Conservation (phyloP, 495 filamentous ascomycete genomes). For the Penicillium taxi region DNA sequence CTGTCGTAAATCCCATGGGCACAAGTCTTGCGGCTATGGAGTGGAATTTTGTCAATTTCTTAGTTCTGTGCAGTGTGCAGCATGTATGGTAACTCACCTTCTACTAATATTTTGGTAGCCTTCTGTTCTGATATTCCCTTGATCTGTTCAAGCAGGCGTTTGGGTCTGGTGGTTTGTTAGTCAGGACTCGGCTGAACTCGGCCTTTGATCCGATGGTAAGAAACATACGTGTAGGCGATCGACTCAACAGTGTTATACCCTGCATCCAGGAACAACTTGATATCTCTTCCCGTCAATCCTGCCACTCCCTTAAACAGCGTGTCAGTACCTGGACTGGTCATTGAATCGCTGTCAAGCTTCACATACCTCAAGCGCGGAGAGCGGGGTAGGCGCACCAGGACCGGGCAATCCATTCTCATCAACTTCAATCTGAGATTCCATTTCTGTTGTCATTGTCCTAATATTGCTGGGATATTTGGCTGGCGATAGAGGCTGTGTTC, state of each 20-base stretch:
- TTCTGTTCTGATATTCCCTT: conserved; percentile 98
- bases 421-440: conserved; percentile 49
- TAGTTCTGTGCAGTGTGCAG: conserved; percentile 2
- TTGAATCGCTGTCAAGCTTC: background rate
- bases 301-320: conserved; percentile 53
- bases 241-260: conserved; percentile 93
- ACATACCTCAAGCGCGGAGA: conserved; percentile 76
- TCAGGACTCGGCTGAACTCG: no score
- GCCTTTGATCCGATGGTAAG: no score
- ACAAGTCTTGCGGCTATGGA: conserved; percentile 80
- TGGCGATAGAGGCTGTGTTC: no score
- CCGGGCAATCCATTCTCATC: conserved; percentile 61
- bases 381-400: conserved; percentile 91
- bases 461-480: no score
- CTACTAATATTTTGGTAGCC: conserved; percentile 83
- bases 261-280: conserved; percentile 84
- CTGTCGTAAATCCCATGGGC: conserved; percentile 97
- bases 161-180: conserved; percentile 46
- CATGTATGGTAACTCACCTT: conserved; percentile 49
- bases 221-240: conserved; percentile 75
- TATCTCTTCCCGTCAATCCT: conserved; percentile 87
- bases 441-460: conserved; percentile 44
- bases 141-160: conserved; percentile 78
- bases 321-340: background rate
- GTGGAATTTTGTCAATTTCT: background rate